These are phyloP conservation scores for Ammopiptanthus mongolicus DNA, from an alignment of 306 rosid species.

Conservation along the genomic window DNA sequence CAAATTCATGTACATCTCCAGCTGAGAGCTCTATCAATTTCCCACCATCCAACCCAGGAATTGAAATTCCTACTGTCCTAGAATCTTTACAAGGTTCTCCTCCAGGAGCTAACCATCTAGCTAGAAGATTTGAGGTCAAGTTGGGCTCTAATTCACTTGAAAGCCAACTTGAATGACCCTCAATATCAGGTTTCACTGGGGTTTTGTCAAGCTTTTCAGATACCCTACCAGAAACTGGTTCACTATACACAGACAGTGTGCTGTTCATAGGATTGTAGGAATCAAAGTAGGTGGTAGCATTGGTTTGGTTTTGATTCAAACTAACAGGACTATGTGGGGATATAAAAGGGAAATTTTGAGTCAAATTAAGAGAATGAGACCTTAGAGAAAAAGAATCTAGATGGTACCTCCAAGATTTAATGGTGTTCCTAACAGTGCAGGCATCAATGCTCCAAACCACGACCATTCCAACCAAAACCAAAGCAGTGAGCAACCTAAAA, in stretches of 20 bases:
- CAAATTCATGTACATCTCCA: conserved; percentile 69
- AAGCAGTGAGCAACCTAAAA: conserved; percentile 45
- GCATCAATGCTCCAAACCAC: conserved; percentile 71
- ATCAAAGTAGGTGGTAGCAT: conserved; percentile 31
- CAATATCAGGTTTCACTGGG: conserved; percentile 8
- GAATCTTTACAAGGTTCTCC: conserved; percentile 73
- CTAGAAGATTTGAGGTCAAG: conserved; percentile 56
- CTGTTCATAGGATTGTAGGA: conserved; percentile 14
- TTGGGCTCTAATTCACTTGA: conserved; percentile 53
- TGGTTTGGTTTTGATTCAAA: conserved; percentile 31
- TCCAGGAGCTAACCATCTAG: conserved; percentile 65
- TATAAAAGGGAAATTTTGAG: conserved; percentile 16
- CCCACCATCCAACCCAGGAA: conserved; percentile 54
- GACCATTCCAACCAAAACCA: conserved; percentile 52
- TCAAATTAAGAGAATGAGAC: conserved; percentile 32
- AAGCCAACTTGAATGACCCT: conserved; percentile 46
- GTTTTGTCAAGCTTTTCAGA: too few species aligned
- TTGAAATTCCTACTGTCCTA: conserved; percentile 45
- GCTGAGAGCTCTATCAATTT: conserved; percentile 47
- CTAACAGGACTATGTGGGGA: conserved; percentile 6
- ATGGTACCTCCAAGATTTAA: conserved; percentile 48
- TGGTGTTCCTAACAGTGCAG: conserved; percentile 37
- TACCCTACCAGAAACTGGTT: conserved; percentile 21
- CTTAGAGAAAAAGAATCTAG: conserved; percentile 37
- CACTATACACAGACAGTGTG: conserved; percentile 10